A percentile compares a stretch with the other conserved stretches of the same genome.
Conservation (phyloP, 2,329 filamentous ascomycete species). For the Tolypocladium tropicale region DNA sequence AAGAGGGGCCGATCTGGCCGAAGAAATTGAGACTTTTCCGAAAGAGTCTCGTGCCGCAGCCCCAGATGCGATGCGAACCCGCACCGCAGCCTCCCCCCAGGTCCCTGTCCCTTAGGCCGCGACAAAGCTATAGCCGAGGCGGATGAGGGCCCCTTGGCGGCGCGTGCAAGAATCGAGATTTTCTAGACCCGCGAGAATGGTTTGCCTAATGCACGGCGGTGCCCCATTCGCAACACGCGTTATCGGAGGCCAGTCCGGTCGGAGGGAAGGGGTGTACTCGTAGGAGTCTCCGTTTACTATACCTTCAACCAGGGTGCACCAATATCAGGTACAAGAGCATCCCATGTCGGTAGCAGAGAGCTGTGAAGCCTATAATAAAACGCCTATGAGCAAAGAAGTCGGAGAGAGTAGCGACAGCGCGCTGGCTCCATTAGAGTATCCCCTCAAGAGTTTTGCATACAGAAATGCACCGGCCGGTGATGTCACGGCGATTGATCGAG, state of each 20-base stretch:
- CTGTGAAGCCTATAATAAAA: no score
- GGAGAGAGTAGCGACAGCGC: background rate
- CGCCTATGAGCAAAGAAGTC: background rate
- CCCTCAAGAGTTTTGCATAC: background rate
- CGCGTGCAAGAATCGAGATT: background rate
- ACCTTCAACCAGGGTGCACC: no score
- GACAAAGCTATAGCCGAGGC: background rate
- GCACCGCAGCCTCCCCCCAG: background rate
- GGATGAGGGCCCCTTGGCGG: background rate
- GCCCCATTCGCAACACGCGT: background rate
- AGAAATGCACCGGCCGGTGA: no score
- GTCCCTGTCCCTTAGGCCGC: background rate
- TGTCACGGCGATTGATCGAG: slow-evolving; percentile 2
- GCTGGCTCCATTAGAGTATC: background rate
- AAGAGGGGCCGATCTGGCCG: background rate
- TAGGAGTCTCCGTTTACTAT: no score
- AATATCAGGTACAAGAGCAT: background rate
- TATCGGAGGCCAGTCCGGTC: background rate
- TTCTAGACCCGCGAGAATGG: background rate
- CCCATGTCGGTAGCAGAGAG: no score
- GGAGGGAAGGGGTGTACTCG: background rate
- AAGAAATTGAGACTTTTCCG: background rate
- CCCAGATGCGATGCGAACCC: background rate
- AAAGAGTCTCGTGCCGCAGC: background rate
- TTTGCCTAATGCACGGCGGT: background rate